Evolutionary conservation across 2,329 filamentous ascomycete species (phyloP).

Genomic region (Botrytis aclada): DNA sequence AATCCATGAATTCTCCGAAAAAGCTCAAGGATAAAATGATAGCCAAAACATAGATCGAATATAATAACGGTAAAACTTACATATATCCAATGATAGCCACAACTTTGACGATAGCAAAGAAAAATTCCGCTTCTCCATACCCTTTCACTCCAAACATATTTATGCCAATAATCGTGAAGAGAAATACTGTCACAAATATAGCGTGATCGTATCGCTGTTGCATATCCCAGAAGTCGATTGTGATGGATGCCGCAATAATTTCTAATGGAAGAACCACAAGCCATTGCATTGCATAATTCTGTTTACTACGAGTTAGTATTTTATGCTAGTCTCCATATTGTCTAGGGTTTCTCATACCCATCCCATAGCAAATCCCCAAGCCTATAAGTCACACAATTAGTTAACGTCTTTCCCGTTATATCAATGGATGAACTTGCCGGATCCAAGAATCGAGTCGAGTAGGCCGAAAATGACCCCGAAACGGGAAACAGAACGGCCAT

Average conservation of each 20-base stretch:
- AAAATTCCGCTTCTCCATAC: constrained; percentile 86
- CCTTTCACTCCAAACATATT: constrained; percentile 86
- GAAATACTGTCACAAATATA: constrained; percentile 81
- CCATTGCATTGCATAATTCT: constrained; percentile 83
- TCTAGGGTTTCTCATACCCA: constrained; percentile 48
- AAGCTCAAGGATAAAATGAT: not conserved
- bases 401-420: not conserved
- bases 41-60: not conserved
- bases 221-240: constrained; percentile 75
- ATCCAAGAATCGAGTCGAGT: constrained; percentile 87
- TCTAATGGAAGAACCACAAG: constrained; percentile 78
- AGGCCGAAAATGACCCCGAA: constrained; percentile 86
- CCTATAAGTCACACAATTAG: not conserved
- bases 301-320: constrained; percentile 18
- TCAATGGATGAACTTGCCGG: constrained; percentile 53
- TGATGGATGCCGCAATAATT: constrained; percentile 82
- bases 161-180: constrained; percentile 71
- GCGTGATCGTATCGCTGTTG: constrained; percentile 54
- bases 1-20: not conserved
- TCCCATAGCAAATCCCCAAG: constrained; percentile 90
- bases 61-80: constrained; percentile 45
- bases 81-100: constrained; percentile 85
- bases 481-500: constrained; percentile 88
- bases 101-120: constrained; percentile 84
- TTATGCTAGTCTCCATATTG: not conserved